Percentiles rank a stretch among this genome's conserved stretches.
These are phyloP conservation scores for Zymoseptoria passerinii DNA, from an alignment of 2,329 filamentous ascomycete species.

Conservation along the genomic window DNA sequence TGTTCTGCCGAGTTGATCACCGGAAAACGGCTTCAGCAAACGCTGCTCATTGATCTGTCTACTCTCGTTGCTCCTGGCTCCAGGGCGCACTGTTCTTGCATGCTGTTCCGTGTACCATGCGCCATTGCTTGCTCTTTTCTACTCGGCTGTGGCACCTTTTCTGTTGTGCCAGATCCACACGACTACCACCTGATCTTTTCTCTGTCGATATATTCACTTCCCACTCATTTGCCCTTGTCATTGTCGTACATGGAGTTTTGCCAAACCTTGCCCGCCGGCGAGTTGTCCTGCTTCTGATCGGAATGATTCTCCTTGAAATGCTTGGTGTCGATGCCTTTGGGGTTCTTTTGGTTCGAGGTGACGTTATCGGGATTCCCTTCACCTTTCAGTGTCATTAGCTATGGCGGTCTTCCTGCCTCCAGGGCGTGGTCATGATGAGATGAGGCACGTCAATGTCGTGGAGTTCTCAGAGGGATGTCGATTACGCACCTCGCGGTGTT, in stretches of 20 bases:
- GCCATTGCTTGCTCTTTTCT: not conserved
- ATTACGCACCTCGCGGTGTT: slow-evolving; percentile 25
- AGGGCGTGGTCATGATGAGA: not conserved
- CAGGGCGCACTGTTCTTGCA: not conserved
- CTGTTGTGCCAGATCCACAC: not conserved
- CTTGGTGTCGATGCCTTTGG: slow-evolving; percentile 26
- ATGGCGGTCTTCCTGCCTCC: not conserved
- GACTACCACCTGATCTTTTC: not conserved
- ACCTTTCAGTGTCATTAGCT: not conserved
- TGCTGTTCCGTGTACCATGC: not conserved
- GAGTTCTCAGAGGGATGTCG: not conserved
- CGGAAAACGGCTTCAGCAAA: not conserved
- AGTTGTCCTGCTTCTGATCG: slow-evolving; percentile 22
- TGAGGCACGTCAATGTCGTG: not conserved
- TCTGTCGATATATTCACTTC: not conserved
- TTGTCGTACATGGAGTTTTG: slow-evolving; percentile 28
- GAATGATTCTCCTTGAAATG: slow-evolving; percentile 27
- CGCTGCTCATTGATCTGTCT: not conserved
- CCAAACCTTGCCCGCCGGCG: slow-evolving; percentile 21
- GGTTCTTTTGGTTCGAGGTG: slow-evolving; percentile 18
- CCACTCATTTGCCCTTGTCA: slow-evolving; percentile 28
- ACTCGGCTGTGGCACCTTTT: not conserved
- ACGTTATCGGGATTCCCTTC: slow-evolving; percentile 22
- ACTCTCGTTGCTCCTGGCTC: not conserved
- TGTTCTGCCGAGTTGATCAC: not conserved